phyloP scores from a whole-genome alignment of 768 basidiomycete species.

The Leccinum variicolor region DNA sequence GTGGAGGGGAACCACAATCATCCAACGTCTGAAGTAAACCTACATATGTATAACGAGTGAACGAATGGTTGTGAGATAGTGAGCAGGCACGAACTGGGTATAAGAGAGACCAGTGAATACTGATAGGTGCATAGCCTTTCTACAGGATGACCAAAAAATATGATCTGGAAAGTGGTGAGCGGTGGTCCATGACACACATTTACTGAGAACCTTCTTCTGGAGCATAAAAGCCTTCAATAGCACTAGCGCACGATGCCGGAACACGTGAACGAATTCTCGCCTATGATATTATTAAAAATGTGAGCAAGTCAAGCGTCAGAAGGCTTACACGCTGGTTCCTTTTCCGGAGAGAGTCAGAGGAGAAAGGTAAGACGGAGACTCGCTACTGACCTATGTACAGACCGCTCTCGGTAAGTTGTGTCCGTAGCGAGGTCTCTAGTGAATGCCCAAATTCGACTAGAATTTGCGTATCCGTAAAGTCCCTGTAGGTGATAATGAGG shows the following conservation, averaged over 20 bases:
- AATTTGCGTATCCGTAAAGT: slow-evolving; percentile 85
- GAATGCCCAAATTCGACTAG: slow-evolving; percentile 84
- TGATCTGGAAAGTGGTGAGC: slow-evolving; percentile 53
- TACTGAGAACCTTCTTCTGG: slow-evolving; percentile 72
- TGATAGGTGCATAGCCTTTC: slow-evolving; percentile 96
- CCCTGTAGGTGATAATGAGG: slow-evolving; percentile 38
- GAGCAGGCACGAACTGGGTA: slow-evolving; percentile 61
- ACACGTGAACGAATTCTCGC: slow-evolving; percentile 89
- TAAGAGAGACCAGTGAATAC: slow-evolving; percentile 91
- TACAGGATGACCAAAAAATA: slow-evolving; percentile 96
- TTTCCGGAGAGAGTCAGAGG: slow-evolving; percentile 11
- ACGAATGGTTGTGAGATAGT: background rate
- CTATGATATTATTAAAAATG: slow-evolving; percentile 36
- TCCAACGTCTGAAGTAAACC: slow-evolving; percentile 86
- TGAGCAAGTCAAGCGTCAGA: background rate
- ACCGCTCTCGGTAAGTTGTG: slow-evolving; percentile 86
- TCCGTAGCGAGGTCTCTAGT: slow-evolving; percentile 69
- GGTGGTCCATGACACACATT: slow-evolving; percentile 1
- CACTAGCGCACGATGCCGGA: slow-evolving; percentile 88
- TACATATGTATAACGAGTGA: slow-evolving; percentile 26
- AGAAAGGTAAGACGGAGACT: background rate
- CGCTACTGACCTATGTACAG: slow-evolving; percentile 86
- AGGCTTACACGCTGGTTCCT: slow-evolving; percentile 68
- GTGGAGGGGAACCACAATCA: slow-evolving; percentile 86
- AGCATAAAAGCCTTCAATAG: slow-evolving; percentile 93